A percentile compares a stretch with the other conserved stretches of the same genome.
Evolutionary conservation across 495 filamentous ascomycete species (phyloP).

Genomic region (Ascodesmis nigricans): DNA sequence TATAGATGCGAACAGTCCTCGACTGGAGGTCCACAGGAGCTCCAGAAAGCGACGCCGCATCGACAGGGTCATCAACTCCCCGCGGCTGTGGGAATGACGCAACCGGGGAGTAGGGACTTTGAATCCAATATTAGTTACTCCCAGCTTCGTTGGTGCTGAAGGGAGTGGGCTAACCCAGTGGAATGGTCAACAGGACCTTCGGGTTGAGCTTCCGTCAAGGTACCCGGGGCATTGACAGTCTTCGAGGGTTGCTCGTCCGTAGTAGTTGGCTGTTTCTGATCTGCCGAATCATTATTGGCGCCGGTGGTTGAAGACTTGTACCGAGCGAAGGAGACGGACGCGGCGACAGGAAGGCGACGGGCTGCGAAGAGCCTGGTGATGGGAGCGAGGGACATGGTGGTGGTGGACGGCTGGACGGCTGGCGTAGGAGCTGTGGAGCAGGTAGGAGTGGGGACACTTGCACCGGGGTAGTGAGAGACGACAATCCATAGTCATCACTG

Average conservation of each 20-base stretch:
- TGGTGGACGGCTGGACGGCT: no score
- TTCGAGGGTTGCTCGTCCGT: neutral
- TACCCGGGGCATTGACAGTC: slow-evolving; percentile 9
- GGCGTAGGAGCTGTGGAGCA: no score
- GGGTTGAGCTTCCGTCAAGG: slow-evolving; percentile 24
- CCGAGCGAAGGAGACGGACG: neutral
- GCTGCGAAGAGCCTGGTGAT: no score
- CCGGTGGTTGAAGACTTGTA: neutral
- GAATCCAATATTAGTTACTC: no score
- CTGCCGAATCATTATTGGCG: slow-evolving; percentile 9
- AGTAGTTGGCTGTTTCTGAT: no score
- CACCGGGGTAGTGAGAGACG: neutral
- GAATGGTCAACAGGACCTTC: slow-evolving; percentile 44
- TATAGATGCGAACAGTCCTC: slow-evolving; percentile 80
- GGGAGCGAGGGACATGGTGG: no score
- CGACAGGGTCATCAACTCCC: slow-evolving; percentile 51
- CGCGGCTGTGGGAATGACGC: slow-evolving; percentile 44
- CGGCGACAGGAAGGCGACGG: no score
- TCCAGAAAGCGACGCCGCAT: slow-evolving; percentile 73
- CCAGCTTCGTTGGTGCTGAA: no score
- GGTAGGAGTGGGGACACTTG: neutral
- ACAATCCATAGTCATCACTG: slow-evolving; percentile 1
- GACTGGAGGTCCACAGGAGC: slow-evolving; percentile 86
- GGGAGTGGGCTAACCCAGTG: slow-evolving; percentile 73
- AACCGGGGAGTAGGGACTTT: slow-evolving; percentile 68